Conservation (phyloP, 352 stramenopile species). For the Ophiocytium majus region DNA sequence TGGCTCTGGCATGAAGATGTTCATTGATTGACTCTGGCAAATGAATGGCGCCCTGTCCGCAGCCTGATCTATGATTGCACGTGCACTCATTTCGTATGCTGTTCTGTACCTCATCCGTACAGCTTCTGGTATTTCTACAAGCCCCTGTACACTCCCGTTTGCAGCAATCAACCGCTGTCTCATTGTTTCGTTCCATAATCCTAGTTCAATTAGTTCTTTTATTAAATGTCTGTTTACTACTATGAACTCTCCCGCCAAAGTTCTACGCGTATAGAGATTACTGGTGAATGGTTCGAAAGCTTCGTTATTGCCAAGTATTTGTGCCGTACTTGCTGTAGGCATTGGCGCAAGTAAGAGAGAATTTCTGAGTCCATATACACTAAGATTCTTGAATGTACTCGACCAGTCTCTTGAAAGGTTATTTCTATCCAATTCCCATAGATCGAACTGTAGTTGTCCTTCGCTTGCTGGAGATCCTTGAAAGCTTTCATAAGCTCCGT, state of each 20-base stretch:
- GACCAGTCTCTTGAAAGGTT: no score
- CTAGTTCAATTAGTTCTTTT: slow-evolving; percentile 88
- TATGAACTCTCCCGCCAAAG: slow-evolving; percentile 91
- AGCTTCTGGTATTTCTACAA: slow-evolving; percentile 59
- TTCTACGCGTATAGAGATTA: slow-evolving; percentile 92
- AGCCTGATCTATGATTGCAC: slow-evolving; percentile 70
- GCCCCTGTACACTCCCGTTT: slow-evolving; percentile 73
- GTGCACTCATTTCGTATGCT: slow-evolving; percentile 65
- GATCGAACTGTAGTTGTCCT: slow-evolving; percentile 95
- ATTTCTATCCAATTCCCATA: no score
- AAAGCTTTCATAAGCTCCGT: slow-evolving; percentile 95
- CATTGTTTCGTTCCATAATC: slow-evolving; percentile 85
- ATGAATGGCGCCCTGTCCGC: slow-evolving; percentile 68
- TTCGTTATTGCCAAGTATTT: slow-evolving; percentile 84
- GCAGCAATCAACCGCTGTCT: slow-evolving; percentile 93
- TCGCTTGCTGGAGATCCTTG: slow-evolving; percentile 88
- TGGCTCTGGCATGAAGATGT: slow-evolving; percentile 90
- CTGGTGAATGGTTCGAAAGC: slow-evolving; percentile 92
- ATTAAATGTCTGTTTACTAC: slow-evolving; percentile 93
- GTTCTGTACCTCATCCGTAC: slow-evolving; percentile 70
- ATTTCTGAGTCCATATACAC: no score
- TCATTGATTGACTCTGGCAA: slow-evolving; percentile 82
- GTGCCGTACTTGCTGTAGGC: no score
- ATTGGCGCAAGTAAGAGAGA: no score
- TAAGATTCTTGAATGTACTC: no score